Base-by-base conservation (phyloP, 1,284 basidiomycete species). In the Ganoderma lucidum region DNA sequence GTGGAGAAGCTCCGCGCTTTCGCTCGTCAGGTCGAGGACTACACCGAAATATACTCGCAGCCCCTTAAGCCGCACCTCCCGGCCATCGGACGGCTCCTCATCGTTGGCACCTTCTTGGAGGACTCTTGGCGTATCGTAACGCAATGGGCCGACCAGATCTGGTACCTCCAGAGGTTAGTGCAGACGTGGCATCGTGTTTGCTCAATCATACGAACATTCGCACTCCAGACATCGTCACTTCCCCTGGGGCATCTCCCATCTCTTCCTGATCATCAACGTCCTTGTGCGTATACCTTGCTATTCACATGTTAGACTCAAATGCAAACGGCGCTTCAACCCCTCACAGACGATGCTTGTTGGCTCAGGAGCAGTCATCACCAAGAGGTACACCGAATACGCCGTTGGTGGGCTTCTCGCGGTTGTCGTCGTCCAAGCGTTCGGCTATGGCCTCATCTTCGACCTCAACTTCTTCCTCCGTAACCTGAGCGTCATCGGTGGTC, bases 31-130 rank as follows among this genome's bases (percentile, higher is more conserved):
- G 88, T 96, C 70, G 98, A 99, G 84, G 98, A 99, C 82, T 84
- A 91, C 74, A 89, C 98, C 78, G 98, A 99, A 81, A 91, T 93
- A 73, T 93, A 95, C 83, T 92, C 96, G 8, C 96, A 98, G 79
- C 97, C 98, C 39, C 87, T 99, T 82, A 93, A 94, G 81, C 98
- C 98, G 63, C 93, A 97, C 81, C 87, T 99, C 76, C 97, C 98
- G 39, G 93, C 96, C 63, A 92, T 99, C 80, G 98, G 96, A 71
- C 90, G 98, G 74, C 99, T 99, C 83, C 84, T 99, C 74, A 99
- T 99, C 81, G 96, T 99, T 66, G 96, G 98, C 56, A 99, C 97
- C 6, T 99, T 99, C 85, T 84, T 97, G 80, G 97, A 99, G 85
- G 97, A 99, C 81, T 96, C 97, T 14, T 83, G 98, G 78, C 87